Base-by-base conservation (phyloP, 495 filamentous ascomycete species). In the Podospora anserina region DNA sequence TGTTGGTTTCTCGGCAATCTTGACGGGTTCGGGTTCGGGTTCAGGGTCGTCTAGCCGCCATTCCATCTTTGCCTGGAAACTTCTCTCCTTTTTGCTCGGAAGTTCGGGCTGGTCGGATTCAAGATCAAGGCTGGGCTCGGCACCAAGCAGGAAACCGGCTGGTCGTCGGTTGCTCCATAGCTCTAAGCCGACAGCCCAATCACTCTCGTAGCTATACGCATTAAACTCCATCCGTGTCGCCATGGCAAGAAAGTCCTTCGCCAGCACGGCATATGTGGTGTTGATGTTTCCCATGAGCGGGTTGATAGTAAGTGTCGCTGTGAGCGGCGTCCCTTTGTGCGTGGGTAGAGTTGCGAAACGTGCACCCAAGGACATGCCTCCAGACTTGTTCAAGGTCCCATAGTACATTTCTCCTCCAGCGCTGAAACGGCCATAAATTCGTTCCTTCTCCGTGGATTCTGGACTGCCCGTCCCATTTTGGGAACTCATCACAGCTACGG, bases 151-250 rank as follows among this genome's bases (percentile, higher is more conserved):
- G 19, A 82, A 80, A 6, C 78, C 70, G 56, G 78, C 76, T 44
- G 77, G 81, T 70, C 77, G 70, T 64, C 74, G 77, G 77, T 86
- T 77, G 78, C 85, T 85, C 94, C 96, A 99, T 32, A 97, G 81
- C 78, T 99, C 96, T 76, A 89, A 91, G 15, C 96, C 95, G 9
- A 97, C 83, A 55, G 90, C 89, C 82, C 97, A 86, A 53, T 96
- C 93, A 75, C 92, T 96, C 81, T 98, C 95, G 81, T 97, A 99
- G 73, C 91, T 96, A 80, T 97, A 97, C 63, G 97, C 92, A 75
- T 99, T 99, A 77, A 98, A 99, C 70, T 95, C 92, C 80, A 98
- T 94, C 55, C 90, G 87, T 34, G 92, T 93, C 67, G 93, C 94
- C 60, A 99, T 87, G 0, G 92, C 89, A 63, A 95, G 86, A 67